A percentile compares a stretch with the other conserved stretches of the same genome.
Conservation (phyloP, 2,329 filamentous ascomycete species). For the Calonectria pauciramosa region DNA sequence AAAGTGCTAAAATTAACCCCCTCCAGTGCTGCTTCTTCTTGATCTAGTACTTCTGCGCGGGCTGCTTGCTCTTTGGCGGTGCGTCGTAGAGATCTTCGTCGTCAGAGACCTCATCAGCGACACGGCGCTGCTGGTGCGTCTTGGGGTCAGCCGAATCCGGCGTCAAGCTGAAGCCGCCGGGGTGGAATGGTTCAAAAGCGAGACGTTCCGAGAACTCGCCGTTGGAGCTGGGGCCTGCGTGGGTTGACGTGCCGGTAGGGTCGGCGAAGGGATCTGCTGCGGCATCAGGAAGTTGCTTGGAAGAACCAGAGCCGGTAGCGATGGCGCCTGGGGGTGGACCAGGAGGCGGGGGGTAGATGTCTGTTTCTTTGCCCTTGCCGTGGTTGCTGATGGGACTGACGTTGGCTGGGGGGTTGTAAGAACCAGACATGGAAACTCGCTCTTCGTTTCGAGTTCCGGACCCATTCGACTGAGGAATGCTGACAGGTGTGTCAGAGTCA, state of each 20-base stretch:
- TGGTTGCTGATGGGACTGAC: constrained; percentile 35
- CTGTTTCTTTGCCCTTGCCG: constrained; percentile 54
- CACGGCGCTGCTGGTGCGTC: constrained; percentile 32
- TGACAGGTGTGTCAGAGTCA: constrained; percentile 45
- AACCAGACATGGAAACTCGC: constrained; percentile 32
- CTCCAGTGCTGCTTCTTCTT: not conserved
- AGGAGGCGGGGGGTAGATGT: constrained; percentile 43
- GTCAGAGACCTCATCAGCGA: constrained; percentile 46
- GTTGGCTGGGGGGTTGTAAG: constrained; percentile 26
- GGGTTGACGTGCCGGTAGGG: constrained; percentile 36
- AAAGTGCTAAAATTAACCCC: not conserved
- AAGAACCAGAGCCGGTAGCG: constrained; percentile 43
- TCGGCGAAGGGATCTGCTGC: constrained; percentile 50
- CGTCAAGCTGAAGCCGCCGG: constrained; percentile 51
- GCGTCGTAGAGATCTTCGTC: constrained; percentile 58
- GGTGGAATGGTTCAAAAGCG: constrained; percentile 55
- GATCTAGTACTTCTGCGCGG: constrained; percentile 52
- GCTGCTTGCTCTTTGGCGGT: constrained; percentile 54
- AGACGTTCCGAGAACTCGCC: constrained; percentile 43
- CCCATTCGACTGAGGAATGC: constrained; percentile 47
- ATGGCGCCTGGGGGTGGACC: constrained; percentile 41
- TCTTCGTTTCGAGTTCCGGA: constrained; percentile 40
- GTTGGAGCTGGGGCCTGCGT: constrained; percentile 29
- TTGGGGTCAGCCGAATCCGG: constrained; percentile 33
- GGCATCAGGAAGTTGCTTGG: constrained; percentile 33